Evolutionary conservation across 176 grass and related monocot genomes (phyloP), one percentile per base, ranked within the genome.

Genomic region (Juncus inflexus): DNA sequence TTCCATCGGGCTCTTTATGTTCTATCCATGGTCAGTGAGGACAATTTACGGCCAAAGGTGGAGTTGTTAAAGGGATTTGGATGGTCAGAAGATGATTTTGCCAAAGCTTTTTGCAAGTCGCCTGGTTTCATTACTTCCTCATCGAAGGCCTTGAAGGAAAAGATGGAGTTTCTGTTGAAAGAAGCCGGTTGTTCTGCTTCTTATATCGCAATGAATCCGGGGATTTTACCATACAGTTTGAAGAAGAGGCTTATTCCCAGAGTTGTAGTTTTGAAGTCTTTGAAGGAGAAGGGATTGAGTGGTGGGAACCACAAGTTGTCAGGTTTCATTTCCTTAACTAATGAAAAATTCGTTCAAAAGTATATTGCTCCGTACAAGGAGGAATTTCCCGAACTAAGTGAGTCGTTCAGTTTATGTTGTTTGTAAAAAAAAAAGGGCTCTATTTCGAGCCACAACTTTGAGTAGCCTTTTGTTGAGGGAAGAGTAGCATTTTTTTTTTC

Each of bases 211-310:
- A 0, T 43, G 5, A 72, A 53, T 4, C 62, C 84, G 4, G 0
- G 0, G 13, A 43, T 87, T 2, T 14, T 91, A 1, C 4, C 35
- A 2, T 79, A 4, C 9, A 86, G 77, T 55, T 45, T 90, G 12
- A 76, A 83, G 67, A 80, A 83, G 68, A 61, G 83, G 60, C 9
- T 80, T 2, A 42, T 63, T 8, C 87, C 83, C 4, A 40, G 83
- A 7, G 9, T 72, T 66, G 55, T 50, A 52, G 77, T 78, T 13
- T 47, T 70, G 39, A 63, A 87, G 43, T 11, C 81, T 67, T 67
- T 91, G n/a, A 82, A 49, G 56, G 57, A 35, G 2, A 65, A 65
- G 78, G 13, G 80, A 67, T 3, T 68, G 80, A 52, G 35, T 53
- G 16, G 49, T 56, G 28, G 35, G 7, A 19, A 40, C 63, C 3